Percentiles rank a stretch among this genome's conserved stretches.
Conservation (phyloP, 306 rosid species). For the Cercis canadensis region DNA sequence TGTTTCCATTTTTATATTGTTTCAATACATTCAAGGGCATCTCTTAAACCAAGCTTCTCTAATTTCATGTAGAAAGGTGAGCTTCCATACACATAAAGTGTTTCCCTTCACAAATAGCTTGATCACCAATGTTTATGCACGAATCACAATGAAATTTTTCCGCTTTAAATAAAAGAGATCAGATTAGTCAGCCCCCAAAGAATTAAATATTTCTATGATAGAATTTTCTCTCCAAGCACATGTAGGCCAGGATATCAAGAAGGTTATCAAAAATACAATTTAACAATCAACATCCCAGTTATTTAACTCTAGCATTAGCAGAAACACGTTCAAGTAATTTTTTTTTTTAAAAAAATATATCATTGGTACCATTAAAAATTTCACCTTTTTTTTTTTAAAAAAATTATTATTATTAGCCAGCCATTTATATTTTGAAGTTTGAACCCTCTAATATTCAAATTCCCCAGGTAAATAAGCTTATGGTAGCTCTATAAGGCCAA, state of each 20-base stretch:
- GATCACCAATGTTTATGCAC: not conserved
- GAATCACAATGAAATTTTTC: not conserved
- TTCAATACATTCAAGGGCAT: not conserved
- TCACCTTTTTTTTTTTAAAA: too few species aligned
- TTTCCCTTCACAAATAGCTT: conserved; percentile 3
- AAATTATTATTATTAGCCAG: too few species aligned
- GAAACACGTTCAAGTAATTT: too few species aligned
- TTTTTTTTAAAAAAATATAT: too few species aligned
- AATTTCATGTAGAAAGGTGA: not conserved
- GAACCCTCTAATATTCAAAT: not conserved
- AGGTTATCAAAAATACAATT: not conserved
- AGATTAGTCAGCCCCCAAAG: not conserved
- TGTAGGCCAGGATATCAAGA: not conserved
- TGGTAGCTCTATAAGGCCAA: not conserved
- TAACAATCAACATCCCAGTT: too few species aligned
- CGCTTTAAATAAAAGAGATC: not conserved
- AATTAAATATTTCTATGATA: not conserved
- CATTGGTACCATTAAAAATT: too few species aligned
- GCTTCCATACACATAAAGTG: not conserved
- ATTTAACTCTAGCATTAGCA: not conserved
- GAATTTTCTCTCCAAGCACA: not conserved
- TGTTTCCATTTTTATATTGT: too few species aligned
- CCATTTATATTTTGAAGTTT: too few species aligned
- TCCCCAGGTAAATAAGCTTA: not conserved
- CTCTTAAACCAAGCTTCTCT: not conserved